Evolutionary conservation across 2,329 filamentous ascomycete genomes (phyloP).

Genomic region (Juglanconis sp.): DNA sequence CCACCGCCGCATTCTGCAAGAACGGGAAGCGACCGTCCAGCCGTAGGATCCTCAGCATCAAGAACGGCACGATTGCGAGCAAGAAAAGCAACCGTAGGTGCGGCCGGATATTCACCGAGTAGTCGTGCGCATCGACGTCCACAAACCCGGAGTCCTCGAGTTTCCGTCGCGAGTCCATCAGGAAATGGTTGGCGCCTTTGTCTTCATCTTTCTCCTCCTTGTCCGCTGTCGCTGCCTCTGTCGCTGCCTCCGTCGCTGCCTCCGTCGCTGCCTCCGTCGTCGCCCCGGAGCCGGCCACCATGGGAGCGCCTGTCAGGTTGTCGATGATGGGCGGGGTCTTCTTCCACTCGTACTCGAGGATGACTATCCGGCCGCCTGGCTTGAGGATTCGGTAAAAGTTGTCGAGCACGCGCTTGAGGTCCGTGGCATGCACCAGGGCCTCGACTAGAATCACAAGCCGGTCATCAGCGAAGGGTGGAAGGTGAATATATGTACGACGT

Average conservation of each 20-base stretch:
- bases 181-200: constrained; percentile 36
- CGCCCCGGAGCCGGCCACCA: background rate
- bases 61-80: constrained; percentile 43
- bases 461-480: too few relatives aligned
- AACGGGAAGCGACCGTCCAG: constrained; percentile 32
- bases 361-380: constrained; percentile 43
- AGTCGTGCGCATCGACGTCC: constrained; percentile 40
- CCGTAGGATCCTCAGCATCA: constrained; percentile 40
- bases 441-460: constrained; percentile 35
- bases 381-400: constrained; percentile 46
- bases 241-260: background rate
- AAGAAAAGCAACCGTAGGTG: constrained; percentile 46
- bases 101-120: constrained; percentile 43
- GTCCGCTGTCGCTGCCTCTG: background rate
- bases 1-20: constrained; percentile 47
- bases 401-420: constrained; percentile 39
- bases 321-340: constrained; percentile 26
- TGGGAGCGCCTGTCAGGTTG: constrained; percentile 11
- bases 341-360: constrained; percentile 43
- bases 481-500: too few relatives aligned
- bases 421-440: constrained; percentile 51
- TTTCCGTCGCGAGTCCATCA: constrained; percentile 36
- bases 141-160: constrained; percentile 42
- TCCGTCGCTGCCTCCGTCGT: background rate
- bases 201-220: constrained; percentile 37